A percentile compares a stretch with the other conserved stretches of the same genome.
Conservation (phyloP, 805 yeast genomes). For the Wickerhamomyces bisporus region DNA sequence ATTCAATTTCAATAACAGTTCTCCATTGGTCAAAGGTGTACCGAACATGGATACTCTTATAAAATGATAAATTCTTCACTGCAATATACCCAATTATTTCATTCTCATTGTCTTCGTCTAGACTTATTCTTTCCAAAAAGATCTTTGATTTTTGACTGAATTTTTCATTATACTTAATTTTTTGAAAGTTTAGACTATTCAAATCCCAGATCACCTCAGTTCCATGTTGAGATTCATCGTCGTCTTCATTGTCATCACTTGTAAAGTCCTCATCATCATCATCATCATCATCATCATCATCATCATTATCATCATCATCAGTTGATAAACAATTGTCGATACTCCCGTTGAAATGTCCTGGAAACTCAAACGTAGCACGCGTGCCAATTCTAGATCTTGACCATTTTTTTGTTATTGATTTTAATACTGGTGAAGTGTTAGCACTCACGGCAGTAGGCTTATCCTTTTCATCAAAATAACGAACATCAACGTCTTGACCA, state of each 20-base stretch:
- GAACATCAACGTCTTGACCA: slow-evolving; percentile 61
- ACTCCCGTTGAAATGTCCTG: slow-evolving; percentile 7
- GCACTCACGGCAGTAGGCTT: slow-evolving; percentile 75
- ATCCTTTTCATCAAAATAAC: slow-evolving; percentile 68
- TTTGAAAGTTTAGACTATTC: slow-evolving; percentile 36
- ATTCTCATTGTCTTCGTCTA: slow-evolving; percentile 49
- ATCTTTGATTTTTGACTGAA: slow-evolving; percentile 35
- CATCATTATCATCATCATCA: slow-evolving; percentile 18
- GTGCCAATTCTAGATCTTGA: slow-evolving; percentile 27
- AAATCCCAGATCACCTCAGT: slow-evolving; percentile 39
- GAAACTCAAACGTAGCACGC: slow-evolving; percentile 18
- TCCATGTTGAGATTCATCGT: too few relatives aligned
- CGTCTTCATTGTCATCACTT: slow-evolving; percentile 6
- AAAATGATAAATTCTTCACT: slow-evolving; percentile 67
- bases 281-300: slow-evolving; percentile 16
- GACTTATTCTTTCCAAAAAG: slow-evolving; percentile 59
- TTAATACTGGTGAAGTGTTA: slow-evolving; percentile 48
- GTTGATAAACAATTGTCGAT: slow-evolving; percentile 23
- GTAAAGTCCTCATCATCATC: slow-evolving; percentile 3
- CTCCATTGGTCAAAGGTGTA: slow-evolving; percentile 80
- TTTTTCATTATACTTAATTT: slow-evolving; percentile 40
- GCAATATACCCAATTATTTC: slow-evolving; percentile 69
- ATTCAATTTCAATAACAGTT: slow-evolving; percentile 64
- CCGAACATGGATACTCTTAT: slow-evolving; percentile 62
- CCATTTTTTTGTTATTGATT: slow-evolving; percentile 21